Conservation (phyloP, 257 asterid species). For the Anisodus tanguticus region DNA sequence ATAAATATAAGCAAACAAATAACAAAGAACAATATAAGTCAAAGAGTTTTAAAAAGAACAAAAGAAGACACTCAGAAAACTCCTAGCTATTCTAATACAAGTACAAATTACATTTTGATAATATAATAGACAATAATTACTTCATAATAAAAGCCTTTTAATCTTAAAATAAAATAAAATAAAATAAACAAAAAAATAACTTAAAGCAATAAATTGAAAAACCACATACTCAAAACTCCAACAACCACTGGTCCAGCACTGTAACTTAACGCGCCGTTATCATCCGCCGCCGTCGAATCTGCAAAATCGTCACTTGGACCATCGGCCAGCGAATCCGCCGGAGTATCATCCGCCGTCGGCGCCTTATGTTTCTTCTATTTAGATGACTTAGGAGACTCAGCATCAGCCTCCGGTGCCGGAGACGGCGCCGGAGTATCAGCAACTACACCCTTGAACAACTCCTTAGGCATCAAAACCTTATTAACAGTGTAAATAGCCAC, state of each 20-base stretch:
- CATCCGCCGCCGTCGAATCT: constrained; percentile 51
- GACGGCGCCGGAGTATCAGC: constrained; percentile 59
- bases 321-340: constrained; percentile 55
- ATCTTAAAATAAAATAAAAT: too few relatives aligned
- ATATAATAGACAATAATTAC: not conserved
- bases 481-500: constrained; percentile 48
- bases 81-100: not conserved
- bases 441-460: constrained; percentile 45
- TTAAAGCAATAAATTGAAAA: constrained; percentile 18
- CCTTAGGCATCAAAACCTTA: constrained; percentile 57
- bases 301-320: constrained; percentile 48
- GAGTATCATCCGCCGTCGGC: constrained; percentile 52
- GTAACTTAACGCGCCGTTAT: not conserved
- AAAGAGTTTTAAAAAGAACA: too few relatives aligned
- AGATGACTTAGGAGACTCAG: constrained; percentile 42
- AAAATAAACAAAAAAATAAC: not conserved
- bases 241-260: not conserved
- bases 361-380: constrained; percentile 51
- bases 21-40: not conserved
- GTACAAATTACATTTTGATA: not conserved
- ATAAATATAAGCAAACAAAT: constrained; percentile 13
- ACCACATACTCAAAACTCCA: constrained; percentile 22
- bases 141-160: not conserved
- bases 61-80: not conserved
- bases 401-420: constrained; percentile 52